These are phyloP conservation scores for Athelia psychrophila DNA, from an alignment of 1,284 basidiomycete species.

Conservation along the genomic window DNA sequence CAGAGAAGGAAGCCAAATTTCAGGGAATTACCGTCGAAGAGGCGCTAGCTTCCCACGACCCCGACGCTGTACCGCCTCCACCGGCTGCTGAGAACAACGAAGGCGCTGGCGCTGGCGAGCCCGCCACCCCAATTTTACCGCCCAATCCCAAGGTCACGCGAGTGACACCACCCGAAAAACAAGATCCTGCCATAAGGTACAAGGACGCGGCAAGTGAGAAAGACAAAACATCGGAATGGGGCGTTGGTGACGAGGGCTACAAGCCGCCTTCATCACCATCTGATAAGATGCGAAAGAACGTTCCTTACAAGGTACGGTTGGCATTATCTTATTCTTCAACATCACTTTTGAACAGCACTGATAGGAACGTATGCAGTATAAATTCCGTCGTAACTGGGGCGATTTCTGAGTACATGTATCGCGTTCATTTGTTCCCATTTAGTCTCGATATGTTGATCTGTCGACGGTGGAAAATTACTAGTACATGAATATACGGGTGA, in stretches of 20 bases:
- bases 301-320: constrained; percentile 78
- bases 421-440: background rate
- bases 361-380: constrained; percentile 76
- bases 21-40: constrained; percentile 80
- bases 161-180: constrained; percentile 56
- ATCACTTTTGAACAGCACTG: constrained; percentile 26
- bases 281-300: constrained; percentile 75
- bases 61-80: constrained; percentile 26
- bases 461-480: too few relatives aligned
- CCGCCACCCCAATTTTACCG: background rate
- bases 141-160: constrained; percentile 53
- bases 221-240: constrained; percentile 62
- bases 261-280: constrained; percentile 64
- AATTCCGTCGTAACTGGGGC: constrained; percentile 82
- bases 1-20: constrained; percentile 76
- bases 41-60: constrained; percentile 50
- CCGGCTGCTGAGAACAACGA: constrained; percentile 14
- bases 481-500: too few relatives aligned
- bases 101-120: constrained; percentile 7
- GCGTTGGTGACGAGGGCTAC: constrained; percentile 70
- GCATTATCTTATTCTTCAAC: constrained; percentile 4
- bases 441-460: constrained; percentile 6
- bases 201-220: constrained; percentile 50
- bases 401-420: constrained; percentile 55
- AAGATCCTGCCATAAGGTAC: constrained; percentile 61